Percentiles rank a stretch among this genome's conserved stretches.
These are phyloP conservation scores for Leishmania turanica DNA, from an alignment of 208 protist genomes.

Conservation along the genomic window DNA sequence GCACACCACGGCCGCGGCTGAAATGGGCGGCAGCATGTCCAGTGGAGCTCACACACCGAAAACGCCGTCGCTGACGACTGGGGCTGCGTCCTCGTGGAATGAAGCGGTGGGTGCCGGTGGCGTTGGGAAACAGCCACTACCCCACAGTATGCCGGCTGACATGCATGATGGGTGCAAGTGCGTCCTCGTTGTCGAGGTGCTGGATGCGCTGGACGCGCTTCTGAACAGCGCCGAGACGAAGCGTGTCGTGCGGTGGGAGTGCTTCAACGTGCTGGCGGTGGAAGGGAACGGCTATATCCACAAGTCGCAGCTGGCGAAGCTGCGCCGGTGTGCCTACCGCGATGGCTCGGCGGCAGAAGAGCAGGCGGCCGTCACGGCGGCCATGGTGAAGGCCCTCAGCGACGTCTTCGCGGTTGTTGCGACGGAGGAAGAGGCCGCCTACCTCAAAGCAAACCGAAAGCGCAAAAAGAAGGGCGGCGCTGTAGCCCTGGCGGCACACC, in stretches of 20 bases:
- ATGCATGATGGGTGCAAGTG: conserved; percentile 21
- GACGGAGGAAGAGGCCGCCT: conserved; percentile 66
- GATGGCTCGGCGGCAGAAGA: conserved; percentile 24
- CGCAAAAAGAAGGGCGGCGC: conserved; percentile 44
- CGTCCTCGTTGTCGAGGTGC: conserved; percentile 48
- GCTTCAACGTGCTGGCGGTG: conserved; percentile 53
- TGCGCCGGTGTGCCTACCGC: conserved; percentile 36
- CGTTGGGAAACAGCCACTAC: background rate
- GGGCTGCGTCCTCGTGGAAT: background rate
- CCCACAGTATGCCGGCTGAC: background rate
- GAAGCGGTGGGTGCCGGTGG: background rate
- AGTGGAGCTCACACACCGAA: background rate
- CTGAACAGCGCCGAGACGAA: conserved; percentile 59
- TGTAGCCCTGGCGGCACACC: conserved; percentile 39
- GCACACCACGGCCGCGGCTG: background rate
- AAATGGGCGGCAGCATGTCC: background rate
- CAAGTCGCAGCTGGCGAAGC: conserved; percentile 44
- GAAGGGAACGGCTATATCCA: conserved; percentile 81
- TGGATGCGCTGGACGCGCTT: conserved; percentile 64
- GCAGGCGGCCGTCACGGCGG: conserved; percentile 46
- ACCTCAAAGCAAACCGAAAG: conserved; percentile 49
- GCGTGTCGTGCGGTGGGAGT: conserved; percentile 64
- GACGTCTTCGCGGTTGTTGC: conserved; percentile 62
- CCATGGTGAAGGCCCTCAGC: conserved; percentile 67
- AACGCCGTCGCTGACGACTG: background rate